Evolutionary conservation across 305 asterid species (phyloP), one percentile per base, ranked within the genome.

Genomic region (Solanum aculeatissimum): DNA sequence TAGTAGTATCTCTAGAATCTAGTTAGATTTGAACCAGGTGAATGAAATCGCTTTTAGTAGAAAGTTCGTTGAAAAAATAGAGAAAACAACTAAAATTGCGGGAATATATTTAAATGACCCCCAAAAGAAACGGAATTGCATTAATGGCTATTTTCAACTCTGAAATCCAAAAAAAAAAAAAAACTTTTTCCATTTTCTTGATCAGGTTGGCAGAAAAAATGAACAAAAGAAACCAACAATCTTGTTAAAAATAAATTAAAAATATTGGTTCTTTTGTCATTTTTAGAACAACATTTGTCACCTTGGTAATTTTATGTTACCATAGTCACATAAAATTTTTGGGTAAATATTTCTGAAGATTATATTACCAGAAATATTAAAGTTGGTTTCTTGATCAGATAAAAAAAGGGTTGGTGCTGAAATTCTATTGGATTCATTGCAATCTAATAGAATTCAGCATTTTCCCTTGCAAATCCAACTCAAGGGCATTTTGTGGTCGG

Each of bases 401-500:
- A 38, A 38, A 80, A 0, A 27, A 80, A 62, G 91, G 90, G 83
- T 71, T 87, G 83, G 82, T 89, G 92, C 90, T 89, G 89, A 86
- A 83, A 86, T 89, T 92, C 65, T 70, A 43, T 57, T 85, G 85
- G 91, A 85, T 89, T 83, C 89, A 25, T 84, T 51, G 53, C 75
- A 82, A 84, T 91, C 91, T 86, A 84, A 29, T 62, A 83, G 83
- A 89, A 87, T 87, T 89, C 92, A 87, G 92, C 92, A 87, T 85
- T 86, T 90, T 66, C 83, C 89, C 68, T 42, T 53, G 60, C 60
- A 9, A 45, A 23, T 27, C 81, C 16, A 74, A 51, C 77, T 43
- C 78, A 55, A 54, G 42, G 38, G 15, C n/a, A 13, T 19, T n/a
- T 82, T 69, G 53, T 82, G 23, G 70, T 40, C 25, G 80, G 85